Evolutionary conservation across 140 eudicot species (phyloP), one percentile per base, ranked within the genome.

Genomic region (Anethum foeniculum): DNA sequence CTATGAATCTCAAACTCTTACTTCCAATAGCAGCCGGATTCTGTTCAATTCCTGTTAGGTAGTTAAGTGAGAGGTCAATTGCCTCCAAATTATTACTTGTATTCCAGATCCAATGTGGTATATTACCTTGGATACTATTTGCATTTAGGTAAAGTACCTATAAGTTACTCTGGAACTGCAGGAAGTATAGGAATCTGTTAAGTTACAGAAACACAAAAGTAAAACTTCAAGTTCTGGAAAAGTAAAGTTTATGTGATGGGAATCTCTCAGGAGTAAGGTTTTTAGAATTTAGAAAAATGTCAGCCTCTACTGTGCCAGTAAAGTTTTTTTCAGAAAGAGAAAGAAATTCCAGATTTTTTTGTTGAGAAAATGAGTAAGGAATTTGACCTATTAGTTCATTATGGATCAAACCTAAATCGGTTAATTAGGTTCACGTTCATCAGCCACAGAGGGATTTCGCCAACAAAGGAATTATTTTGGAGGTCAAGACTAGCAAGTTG

Each of bases 71-170:
- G 34, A 77, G 71, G 0, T 0, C 1, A 13, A 77, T 48, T 52
- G 32, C 21, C 69, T 21, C 80, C 30, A 77, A 46, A 52, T 11
- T 10, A 8, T 52, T 69, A 64, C 73, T 82, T 32, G 28, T 77
- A n/a, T 84, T 82, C 81, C 58, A 82, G 21, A 80, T 41, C 90
- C 88, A 87, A 12, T 44, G 71, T 5, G 90, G 87, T n/a, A 85
- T 71, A n/a, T 47, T 15, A 0, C 81, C 88, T 1, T 38, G 41
- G 4, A 38, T 38, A n/a, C n/a, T n/a, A n/a, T n/a, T n/a, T n/a
- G n/a, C n/a, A n/a, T n/a, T n/a, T n/a, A n/a, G n/a, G n/a, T n/a
- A n/a, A n/a, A n/a, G n/a, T n/a, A n/a, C n/a, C n/a, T n/a, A n/a
- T n/a, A n/a, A n/a, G n/a, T n/a, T n/a, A 68, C 47, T 43, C 80